Base-by-base conservation (phyloP, 441 rosid species). In the Bruguiera hainesii region DNA sequence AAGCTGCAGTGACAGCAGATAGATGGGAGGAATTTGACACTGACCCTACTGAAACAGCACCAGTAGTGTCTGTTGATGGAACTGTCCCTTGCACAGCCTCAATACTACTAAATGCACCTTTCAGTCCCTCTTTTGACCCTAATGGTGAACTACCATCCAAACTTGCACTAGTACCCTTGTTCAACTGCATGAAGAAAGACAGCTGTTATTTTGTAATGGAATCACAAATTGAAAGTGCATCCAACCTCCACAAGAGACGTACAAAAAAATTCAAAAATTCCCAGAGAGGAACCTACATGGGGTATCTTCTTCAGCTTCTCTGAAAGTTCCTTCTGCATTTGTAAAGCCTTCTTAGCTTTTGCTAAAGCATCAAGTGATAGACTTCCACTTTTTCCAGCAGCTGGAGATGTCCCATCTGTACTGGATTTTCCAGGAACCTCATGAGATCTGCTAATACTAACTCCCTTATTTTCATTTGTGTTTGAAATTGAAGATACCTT, bases 351-450 rank as follows among this genome's bases (percentile, higher is more conserved):
- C 85, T 87, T 91, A 83, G 98, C 96, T 88, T 88, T 88, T 1
- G 98, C 84, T 83, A 88, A 71, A 63, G 89, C 94, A 82, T 91
- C 98, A 83, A 85, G 90, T 21, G 96, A 87, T 68, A 88, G 81
- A 66, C 74, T 88, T 77, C 85, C 89, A 82, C 80, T 81, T 85
- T 87, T 86, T 69, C 91, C 96, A 79, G 91, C 89, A 62, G 81
- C 72, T 71, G 96, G 78, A 37, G 95, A 76, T 68, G 88, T 48
- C 81, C 94, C 97, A 94, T 94, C 98, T 94, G 98, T 94, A 94
- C 98, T 94, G 87, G 96, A 89, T 83, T 88, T 92, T 89, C 96
- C 98, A 91, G 86, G 89, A 94, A 91, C 98, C 98, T 89, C 97
- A 91, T 94, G 97, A 94, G 92, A 88, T 77, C 98, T 81, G 95